These are phyloP conservation scores for Leccinum obscurum DNA, from an alignment of 768 basidiomycete genomes.

Conservation along the genomic window DNA sequence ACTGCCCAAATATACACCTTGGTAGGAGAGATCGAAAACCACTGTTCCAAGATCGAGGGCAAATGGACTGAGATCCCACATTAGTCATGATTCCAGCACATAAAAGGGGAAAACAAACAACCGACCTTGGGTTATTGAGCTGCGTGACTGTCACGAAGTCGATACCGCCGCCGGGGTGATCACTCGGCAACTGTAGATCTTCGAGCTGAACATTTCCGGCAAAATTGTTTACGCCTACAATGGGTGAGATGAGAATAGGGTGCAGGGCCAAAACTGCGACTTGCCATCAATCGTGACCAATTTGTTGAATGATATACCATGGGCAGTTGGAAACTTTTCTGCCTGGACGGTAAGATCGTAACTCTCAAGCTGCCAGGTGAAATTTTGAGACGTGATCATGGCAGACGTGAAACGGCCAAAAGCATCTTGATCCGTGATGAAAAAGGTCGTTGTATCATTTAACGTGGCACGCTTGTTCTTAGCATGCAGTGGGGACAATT, in stretches of 20 bases:
- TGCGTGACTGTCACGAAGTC: slow-evolving; percentile 58
- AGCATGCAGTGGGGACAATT: slow-evolving; percentile 47
- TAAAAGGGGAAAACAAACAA: background rate
- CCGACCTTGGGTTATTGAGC: slow-evolving; percentile 58
- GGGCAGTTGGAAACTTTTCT: slow-evolving; percentile 63
- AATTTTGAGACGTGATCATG: slow-evolving; percentile 66
- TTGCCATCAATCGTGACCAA: slow-evolving; percentile 54
- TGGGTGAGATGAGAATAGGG: background rate
- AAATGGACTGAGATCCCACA: slow-evolving; percentile 50
- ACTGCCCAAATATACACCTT: slow-evolving; percentile 53
- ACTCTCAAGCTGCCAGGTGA: slow-evolving; percentile 66
- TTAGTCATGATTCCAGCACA: slow-evolving; percentile 3
- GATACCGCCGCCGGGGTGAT: slow-evolving; percentile 67
- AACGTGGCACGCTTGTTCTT: slow-evolving; percentile 57
- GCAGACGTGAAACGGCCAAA: slow-evolving; percentile 61
- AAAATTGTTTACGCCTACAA: slow-evolving; percentile 61
- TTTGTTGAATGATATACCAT: slow-evolving; percentile 67
- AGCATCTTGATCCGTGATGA: slow-evolving; percentile 52
- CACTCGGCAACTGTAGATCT: slow-evolving; percentile 65
- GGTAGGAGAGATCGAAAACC: slow-evolving; percentile 59
- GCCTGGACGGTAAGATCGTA: slow-evolving; percentile 63
- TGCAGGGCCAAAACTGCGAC: slow-evolving; percentile 4
- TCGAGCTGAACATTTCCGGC: slow-evolving; percentile 51
- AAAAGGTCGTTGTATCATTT: slow-evolving; percentile 60
- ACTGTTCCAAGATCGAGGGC: slow-evolving; percentile 68